Conservation (phyloP, 2,329 filamentous ascomycete species). For the Metarhizium sp. region DNA sequence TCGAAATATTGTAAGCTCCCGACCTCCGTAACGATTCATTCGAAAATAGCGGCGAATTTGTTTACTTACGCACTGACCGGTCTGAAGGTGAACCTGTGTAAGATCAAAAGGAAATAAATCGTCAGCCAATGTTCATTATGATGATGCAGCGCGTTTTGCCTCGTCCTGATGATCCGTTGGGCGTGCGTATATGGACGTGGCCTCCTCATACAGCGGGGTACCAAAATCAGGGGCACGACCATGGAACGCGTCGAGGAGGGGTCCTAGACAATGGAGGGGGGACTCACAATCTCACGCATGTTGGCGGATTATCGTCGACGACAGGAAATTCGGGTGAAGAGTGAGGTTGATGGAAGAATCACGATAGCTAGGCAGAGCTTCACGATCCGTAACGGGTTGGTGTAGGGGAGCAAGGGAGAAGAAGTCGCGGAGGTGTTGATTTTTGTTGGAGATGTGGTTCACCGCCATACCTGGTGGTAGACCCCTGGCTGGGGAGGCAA, state of each 20-base stretch:
- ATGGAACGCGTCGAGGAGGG: slow-evolving; percentile 30
- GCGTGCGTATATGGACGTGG: slow-evolving; percentile 1
- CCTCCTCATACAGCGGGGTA: slow-evolving; percentile 21
- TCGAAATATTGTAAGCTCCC: slow-evolving; percentile 27
- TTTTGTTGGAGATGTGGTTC: slow-evolving; percentile 17
- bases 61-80: slow-evolving; percentile 87
- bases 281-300: slow-evolving; percentile 63
- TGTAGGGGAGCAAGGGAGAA: slow-evolving; percentile 14
- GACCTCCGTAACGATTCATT: slow-evolving; percentile 2
- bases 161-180: not conserved
- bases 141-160: not conserved
- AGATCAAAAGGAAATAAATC: slow-evolving; percentile 26
- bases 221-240: slow-evolving; percentile 24
- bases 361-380: slow-evolving; percentile 24
- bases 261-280: slow-evolving; percentile 8
- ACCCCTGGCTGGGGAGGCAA: slow-evolving; percentile 8
- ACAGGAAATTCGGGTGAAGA: slow-evolving; percentile 13
- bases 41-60: not conserved
- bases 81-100: slow-evolving; percentile 94
- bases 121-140: slow-evolving; percentile 38
- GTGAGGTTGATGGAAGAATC: slow-evolving; percentile 13
- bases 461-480: slow-evolving; percentile 13
- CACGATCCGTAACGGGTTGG: slow-evolving; percentile 19
- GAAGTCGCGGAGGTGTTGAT: slow-evolving; percentile 14
- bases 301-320: slow-evolving; percentile 26